Conservation (phyloP, 2,329 filamentous ascomycete species). For the Diaporthe citriasiana region DNA sequence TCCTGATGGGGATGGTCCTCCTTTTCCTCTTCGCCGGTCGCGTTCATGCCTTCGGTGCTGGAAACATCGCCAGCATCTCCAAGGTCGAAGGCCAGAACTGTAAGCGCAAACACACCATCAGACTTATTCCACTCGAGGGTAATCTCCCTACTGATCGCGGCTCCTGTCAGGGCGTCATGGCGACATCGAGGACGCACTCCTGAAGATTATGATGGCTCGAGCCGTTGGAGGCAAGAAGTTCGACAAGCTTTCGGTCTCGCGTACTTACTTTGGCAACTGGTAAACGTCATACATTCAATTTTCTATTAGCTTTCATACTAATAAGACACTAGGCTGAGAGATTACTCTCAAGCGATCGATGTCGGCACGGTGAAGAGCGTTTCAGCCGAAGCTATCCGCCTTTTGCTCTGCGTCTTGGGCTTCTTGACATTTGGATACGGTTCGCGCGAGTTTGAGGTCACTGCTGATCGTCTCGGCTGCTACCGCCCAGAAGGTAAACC, state of each 20-base stretch:
- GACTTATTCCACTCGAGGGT: background rate
- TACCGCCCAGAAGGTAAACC: slow-evolving; percentile 78
- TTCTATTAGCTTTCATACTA: background rate
- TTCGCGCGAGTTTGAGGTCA: slow-evolving; percentile 88
- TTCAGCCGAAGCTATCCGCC: slow-evolving; percentile 89
- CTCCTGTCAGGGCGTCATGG: slow-evolving; percentile 78
- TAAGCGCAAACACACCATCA: slow-evolving; percentile 52
- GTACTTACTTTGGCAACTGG: slow-evolving; percentile 98
- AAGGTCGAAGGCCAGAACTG: slow-evolving; percentile 88
- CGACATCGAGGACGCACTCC: slow-evolving; percentile 92
- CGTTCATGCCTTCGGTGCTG: slow-evolving; percentile 85
- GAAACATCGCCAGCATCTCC: slow-evolving; percentile 87
- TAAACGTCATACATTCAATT: background rate
- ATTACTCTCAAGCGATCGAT: slow-evolving; percentile 95
- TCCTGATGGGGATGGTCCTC: slow-evolving; percentile 69
- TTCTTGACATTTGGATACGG: slow-evolving; percentile 91
- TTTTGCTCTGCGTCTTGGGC: slow-evolving; percentile 88
- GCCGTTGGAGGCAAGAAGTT: slow-evolving; percentile 80
- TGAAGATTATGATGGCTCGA: slow-evolving; percentile 74
- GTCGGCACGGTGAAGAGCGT: slow-evolving; percentile 93
- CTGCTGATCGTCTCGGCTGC: slow-evolving; percentile 81
- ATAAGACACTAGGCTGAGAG: slow-evolving; percentile 66
- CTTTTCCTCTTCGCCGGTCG: slow-evolving; percentile 78
- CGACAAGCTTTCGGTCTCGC: slow-evolving; percentile 86
- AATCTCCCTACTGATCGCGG: slow-evolving; percentile 16